A percentile compares a stretch with the other conserved stretches of the same genome.
Conservation (phyloP, 2,329 filamentous ascomycete species). For the Zasmidium angulare region DNA sequence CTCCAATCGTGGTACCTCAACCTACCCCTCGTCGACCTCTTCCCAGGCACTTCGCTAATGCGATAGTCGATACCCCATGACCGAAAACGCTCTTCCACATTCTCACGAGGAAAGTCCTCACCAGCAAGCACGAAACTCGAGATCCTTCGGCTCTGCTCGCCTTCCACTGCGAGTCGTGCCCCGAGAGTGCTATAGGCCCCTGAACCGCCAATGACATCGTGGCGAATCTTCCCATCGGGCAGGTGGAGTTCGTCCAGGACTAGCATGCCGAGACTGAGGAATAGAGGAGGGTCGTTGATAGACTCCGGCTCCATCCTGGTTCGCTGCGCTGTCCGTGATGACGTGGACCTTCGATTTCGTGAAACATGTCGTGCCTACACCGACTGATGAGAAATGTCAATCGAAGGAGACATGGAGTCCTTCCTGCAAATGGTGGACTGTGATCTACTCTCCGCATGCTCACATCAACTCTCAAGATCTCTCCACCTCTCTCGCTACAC, state of each 20-base stretch:
- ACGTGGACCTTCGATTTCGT: background rate
- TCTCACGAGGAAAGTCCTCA: constrained; percentile 12
- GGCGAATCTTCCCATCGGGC: constrained; percentile 4
- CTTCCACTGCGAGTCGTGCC: constrained; percentile 9
- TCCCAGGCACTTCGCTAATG: constrained; percentile 1
- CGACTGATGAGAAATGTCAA: no score
- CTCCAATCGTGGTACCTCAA: constrained; percentile 11
- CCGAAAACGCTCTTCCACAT: background rate
- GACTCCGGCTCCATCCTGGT: background rate
- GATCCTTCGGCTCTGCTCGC: background rate
- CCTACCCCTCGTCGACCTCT: constrained; percentile 12
- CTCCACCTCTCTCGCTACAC: no score
- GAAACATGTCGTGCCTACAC: no score
- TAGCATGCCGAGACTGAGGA: constrained; percentile 14
- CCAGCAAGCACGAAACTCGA: constrained; percentile 13
- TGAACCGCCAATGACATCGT: constrained; percentile 13
- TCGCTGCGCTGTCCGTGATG: background rate
- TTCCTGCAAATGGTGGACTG: no score
- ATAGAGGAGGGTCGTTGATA: background rate
- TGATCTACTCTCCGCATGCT: no score
- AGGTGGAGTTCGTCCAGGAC: constrained; percentile 16
- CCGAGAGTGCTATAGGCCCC: constrained; percentile 13
- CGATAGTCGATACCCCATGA: constrained; percentile 11
- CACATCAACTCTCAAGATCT: no score
- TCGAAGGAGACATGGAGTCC: no score